These are phyloP conservation scores for Zalerion maritima DNA, from an alignment of 495 filamentous ascomycete species.

Conservation along the genomic window DNA sequence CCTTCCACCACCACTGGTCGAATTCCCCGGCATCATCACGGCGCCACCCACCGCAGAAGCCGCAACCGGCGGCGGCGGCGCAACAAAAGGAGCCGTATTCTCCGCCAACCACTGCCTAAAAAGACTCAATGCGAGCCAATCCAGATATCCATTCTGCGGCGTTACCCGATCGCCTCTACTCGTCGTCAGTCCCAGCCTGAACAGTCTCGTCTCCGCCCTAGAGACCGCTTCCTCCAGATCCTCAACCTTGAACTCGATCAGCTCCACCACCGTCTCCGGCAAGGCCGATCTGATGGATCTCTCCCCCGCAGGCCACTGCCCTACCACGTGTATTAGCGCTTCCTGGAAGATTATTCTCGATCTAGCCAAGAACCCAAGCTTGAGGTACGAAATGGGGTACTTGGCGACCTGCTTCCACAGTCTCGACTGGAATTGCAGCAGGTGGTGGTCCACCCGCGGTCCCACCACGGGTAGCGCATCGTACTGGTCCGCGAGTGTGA, in stretches of 20 bases:
- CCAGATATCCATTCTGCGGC: conserved; percentile 61
- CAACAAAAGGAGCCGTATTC: conserved; percentile 64
- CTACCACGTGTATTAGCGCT: conserved; percentile 80
- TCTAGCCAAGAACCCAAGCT: conserved; percentile 71
- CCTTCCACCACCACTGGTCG: neutral
- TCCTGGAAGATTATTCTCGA: conserved; percentile 80
- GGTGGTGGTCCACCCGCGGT: conserved; percentile 80
- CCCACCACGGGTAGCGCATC: conserved; percentile 79
- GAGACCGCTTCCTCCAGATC: conserved; percentile 60
- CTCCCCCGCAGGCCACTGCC: conserved; percentile 72
- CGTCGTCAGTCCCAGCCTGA: conserved; percentile 68
- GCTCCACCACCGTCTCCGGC: conserved; percentile 59
- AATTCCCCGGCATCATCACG: conserved; percentile 2
- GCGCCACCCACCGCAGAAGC: no score
- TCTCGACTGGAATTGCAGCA: conserved; percentile 75
- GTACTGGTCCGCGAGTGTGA: conserved; percentile 78
- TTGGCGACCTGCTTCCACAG: conserved; percentile 91
- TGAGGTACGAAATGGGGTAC: conserved; percentile 82
- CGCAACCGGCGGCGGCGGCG: conserved; percentile 36
- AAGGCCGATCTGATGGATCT: conserved; percentile 58
- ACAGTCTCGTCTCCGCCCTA: conserved; percentile 58
- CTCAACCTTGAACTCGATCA: conserved; percentile 83
- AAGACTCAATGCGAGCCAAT: conserved; percentile 73
- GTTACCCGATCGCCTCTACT: conserved; percentile 64
- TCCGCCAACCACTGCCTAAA: conserved; percentile 88